A percentile compares a stretch with the other conserved stretches of the same genome.
Evolutionary conservation across 176 grass and related monocot genomes (phyloP).

Genomic region (Oryza officinalis): DNA sequence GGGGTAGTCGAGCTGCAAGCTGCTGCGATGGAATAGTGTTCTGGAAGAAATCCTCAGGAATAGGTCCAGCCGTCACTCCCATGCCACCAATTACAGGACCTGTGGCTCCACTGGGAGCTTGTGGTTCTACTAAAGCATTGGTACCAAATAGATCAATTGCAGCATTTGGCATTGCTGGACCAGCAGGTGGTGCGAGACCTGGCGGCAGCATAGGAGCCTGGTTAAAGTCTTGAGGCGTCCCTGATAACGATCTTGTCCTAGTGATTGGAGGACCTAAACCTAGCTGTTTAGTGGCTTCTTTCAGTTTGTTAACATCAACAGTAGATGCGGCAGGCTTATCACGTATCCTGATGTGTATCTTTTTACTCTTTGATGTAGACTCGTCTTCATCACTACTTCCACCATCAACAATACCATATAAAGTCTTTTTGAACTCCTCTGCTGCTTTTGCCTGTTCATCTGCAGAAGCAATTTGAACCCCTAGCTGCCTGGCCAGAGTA

Average conservation of each 20-base stretch:
- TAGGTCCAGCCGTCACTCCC: constrained; percentile 75
- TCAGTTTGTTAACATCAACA: constrained; percentile 93
- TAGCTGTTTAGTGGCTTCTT: constrained; percentile 90
- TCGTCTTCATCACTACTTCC: constrained; percentile 97
- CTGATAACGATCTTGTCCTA: constrained; percentile 72
- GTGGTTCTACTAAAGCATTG: constrained; percentile 55
- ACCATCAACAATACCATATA: constrained; percentile 86
- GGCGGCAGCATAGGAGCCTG: constrained; percentile 37
- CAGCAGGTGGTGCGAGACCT: constrained; percentile 42
- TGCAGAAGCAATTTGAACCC: constrained; percentile 58
- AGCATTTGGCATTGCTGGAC: constrained; percentile 48
- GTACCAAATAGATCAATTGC: constrained; percentile 75
- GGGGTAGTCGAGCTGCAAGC: constrained; percentile 68
- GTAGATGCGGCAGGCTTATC: constrained; percentile 67
- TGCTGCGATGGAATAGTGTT: constrained; percentile 92
- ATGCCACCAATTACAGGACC: constrained; percentile 60
- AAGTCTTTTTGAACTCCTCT: constrained; percentile 92
- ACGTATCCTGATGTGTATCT: constrained; percentile 91
- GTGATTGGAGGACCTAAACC: constrained; percentile 75
- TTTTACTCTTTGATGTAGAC: constrained; percentile 62
- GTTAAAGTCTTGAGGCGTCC: constrained; percentile 60
- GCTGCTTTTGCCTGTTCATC: constrained; percentile 93
- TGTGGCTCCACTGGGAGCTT: constrained; percentile 35
- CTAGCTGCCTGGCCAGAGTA: constrained; percentile 75
- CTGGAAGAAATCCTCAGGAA: constrained; percentile 97